Percentiles rank a stretch among this genome's conserved stretches.
These are phyloP conservation scores for Cutaneotrichosporon sp. DNA, from an alignment of 1,284 basidiomycete genomes.

Conservation along the genomic window DNA sequence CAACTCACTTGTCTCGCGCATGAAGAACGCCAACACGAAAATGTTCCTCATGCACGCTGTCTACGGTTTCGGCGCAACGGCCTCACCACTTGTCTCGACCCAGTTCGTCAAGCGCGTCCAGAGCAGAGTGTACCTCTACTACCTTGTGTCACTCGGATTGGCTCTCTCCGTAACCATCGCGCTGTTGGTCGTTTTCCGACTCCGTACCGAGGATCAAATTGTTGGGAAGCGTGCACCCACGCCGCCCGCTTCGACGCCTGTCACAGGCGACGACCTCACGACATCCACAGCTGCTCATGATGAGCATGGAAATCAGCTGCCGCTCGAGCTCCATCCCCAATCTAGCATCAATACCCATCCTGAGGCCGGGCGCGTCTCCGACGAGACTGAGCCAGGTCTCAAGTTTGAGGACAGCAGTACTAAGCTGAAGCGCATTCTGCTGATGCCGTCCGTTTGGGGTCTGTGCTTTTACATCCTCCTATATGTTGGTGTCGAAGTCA, in stretches of 20 bases:
- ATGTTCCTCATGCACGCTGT: conserved; percentile 62
- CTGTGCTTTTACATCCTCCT: conserved; percentile 39
- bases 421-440: conserved; percentile 42
- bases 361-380: not conserved
- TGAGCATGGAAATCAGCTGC: not conserved
- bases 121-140: conserved; percentile 58
- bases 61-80: conserved; percentile 63
- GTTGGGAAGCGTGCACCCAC: conserved; percentile 26
- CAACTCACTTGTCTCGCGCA: conserved; percentile 35
- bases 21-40: conserved; percentile 47
- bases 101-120: conserved; percentile 56
- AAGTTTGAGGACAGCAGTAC: conserved; percentile 19
- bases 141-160: conserved; percentile 58
- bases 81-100: conserved; percentile 62
- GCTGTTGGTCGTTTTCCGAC: conserved; percentile 55
- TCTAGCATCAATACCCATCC: not conserved
- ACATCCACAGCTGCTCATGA: not conserved
- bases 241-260: not conserved
- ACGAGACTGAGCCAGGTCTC: not conserved
- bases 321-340: not conserved
- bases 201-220: conserved; percentile 55
- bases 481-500: conserved; percentile 44
- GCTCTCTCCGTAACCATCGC: conserved; percentile 52
- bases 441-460: conserved; percentile 28
- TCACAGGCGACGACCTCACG: not conserved